phyloP scores from a whole-genome alignment of 495 filamentous ascomycete species.

The Xylaria nigripes region DNA sequence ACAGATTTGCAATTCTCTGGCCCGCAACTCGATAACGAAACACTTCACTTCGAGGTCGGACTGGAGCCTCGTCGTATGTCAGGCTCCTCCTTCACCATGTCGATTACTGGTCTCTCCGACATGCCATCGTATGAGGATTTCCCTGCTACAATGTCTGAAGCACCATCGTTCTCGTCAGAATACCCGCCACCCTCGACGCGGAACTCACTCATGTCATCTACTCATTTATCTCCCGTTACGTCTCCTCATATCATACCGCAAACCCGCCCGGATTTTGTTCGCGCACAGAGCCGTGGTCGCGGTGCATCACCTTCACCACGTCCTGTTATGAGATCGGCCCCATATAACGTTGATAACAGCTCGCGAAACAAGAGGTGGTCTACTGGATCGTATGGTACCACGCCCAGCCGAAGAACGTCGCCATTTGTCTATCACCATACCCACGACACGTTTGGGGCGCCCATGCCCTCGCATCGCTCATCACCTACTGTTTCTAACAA shows the following conservation, averaged over 20 bases:
- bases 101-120: conserved; percentile 49
- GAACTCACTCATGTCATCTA: conserved; percentile 52
- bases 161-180: conserved; percentile 48
- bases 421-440: conserved; percentile 48
- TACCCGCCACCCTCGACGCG: conserved; percentile 50
- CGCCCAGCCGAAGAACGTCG: conserved; percentile 43
- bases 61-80: conserved; percentile 46
- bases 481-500: conserved; percentile 48
- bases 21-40: conserved; percentile 33
- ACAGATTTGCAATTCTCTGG: conserved; percentile 42
- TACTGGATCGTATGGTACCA: conserved; percentile 54
- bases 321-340: conserved; percentile 52
- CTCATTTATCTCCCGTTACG: conserved; percentile 50
- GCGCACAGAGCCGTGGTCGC: conserved; percentile 51
- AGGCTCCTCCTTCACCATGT: conserved; percentile 51
- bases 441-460: conserved; percentile 41
- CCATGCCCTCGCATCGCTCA: conserved; percentile 43
- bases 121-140: conserved; percentile 54
- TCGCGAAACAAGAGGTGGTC: conserved; percentile 63
- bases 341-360: conserved; percentile 51
- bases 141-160: conserved; percentile 47
- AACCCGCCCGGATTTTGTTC: conserved; percentile 45
- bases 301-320: conserved; percentile 59
- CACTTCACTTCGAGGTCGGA: conserved; percentile 32
- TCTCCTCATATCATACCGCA: conserved; percentile 53